Conservation (phyloP, 352 stramenopile species). For the Phytophthora foliorum region DNA sequence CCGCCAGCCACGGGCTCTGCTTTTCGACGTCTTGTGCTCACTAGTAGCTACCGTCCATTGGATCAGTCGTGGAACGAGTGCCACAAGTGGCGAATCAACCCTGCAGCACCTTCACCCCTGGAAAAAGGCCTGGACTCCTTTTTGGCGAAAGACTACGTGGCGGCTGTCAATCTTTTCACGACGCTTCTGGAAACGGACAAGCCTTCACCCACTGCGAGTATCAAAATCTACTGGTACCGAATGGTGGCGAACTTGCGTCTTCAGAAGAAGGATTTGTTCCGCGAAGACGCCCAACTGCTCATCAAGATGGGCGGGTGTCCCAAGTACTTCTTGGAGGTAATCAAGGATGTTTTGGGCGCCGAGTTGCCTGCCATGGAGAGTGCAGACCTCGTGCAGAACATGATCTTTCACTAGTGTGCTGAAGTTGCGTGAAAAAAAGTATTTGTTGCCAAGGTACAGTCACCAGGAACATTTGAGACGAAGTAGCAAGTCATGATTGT, state of each 20-base stretch:
- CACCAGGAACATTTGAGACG: background rate
- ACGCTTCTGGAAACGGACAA: conserved; percentile 19
- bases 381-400: conserved; percentile 13
- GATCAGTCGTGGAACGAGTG: conserved; percentile 29
- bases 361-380: conserved; percentile 18
- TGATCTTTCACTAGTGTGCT: conserved; percentile 10
- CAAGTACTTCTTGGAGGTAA: conserved; percentile 29
- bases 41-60: conserved; percentile 27
- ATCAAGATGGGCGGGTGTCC: conserved; percentile 22
- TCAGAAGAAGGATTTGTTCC: conserved; percentile 30
- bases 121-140: conserved; percentile 26
- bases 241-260: conserved; percentile 30
- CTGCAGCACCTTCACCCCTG: conserved; percentile 17
- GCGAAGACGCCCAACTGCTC: conserved; percentile 17
- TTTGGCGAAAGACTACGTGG: conserved; percentile 28
- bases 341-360: conserved; percentile 12
- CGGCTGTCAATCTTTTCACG: conserved; percentile 21
- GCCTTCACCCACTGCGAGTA: conserved; percentile 3
- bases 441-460: background rate
- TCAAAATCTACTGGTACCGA: conserved; percentile 34
- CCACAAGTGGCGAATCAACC: conserved; percentile 30
- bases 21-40: conserved; percentile 23
- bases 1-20: conserved; percentile 14
- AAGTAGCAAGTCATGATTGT: background rate
- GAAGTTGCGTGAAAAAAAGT: background rate